A percentile compares a stretch with the other conserved stretches of the same genome.
These are phyloP conservation scores for Saturnispora hagleri DNA, from an alignment of 805 yeast species.

Conservation along the genomic window DNA sequence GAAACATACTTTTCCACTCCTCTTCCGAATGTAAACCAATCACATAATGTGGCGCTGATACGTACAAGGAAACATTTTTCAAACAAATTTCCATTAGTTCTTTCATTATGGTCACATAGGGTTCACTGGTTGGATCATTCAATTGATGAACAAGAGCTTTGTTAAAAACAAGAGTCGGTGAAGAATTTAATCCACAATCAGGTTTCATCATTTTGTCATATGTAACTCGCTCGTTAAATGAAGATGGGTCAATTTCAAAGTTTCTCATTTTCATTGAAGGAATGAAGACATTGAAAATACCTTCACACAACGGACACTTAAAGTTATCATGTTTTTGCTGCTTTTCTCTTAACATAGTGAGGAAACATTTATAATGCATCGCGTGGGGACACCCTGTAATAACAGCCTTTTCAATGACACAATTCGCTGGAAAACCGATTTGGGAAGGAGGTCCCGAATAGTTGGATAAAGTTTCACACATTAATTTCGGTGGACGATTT, in stretches of 20 bases:
- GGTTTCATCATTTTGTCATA: neutral
- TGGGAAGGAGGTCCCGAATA: slow-evolving; percentile 1
- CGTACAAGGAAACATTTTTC: neutral
- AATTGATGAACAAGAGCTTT: slow-evolving; percentile 21
- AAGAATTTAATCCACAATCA: slow-evolving; percentile 24
- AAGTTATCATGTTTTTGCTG: slow-evolving; percentile 17
- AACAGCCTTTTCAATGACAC: slow-evolving; percentile 23
- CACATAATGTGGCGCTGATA: neutral
- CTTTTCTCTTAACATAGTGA: slow-evolving; percentile 23
- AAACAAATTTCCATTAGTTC: slow-evolving; percentile 14
- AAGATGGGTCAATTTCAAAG: slow-evolving; percentile 18
- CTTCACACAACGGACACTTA: slow-evolving; percentile 45
- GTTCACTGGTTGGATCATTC: slow-evolving; percentile 14
- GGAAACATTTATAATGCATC: slow-evolving; percentile 39
- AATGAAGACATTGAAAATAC: slow-evolving; percentile 34
- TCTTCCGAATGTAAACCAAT: neutral
- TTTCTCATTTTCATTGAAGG: slow-evolving; percentile 32
- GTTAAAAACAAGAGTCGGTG: slow-evolving; percentile 22
- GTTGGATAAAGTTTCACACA: slow-evolving; percentile 16
- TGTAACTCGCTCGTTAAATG: slow-evolving; percentile 1
- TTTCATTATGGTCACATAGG: slow-evolving; percentile 14
- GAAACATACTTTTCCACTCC: slow-evolving; percentile 11
- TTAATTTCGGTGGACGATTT: slow-evolving; percentile 21
- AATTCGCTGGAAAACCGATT: slow-evolving; percentile 8
- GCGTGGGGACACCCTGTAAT: slow-evolving; percentile 45